Evolutionary conservation across 2,329 filamentous ascomycete genomes (phyloP), one percentile per base, ranked within the genome.

Genomic region (Fusarium drepaniforme): DNA sequence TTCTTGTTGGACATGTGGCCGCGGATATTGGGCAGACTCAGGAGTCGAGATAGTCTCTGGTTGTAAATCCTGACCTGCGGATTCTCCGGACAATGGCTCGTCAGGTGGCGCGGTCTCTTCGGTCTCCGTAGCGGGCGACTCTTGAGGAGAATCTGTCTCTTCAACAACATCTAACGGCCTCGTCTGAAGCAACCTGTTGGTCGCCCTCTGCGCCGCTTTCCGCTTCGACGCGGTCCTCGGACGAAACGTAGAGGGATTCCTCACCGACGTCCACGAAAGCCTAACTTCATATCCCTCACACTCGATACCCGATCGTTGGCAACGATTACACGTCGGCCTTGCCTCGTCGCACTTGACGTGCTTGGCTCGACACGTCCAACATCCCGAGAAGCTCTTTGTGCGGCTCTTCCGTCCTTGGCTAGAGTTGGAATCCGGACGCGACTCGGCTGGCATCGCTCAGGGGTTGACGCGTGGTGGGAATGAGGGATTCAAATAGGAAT

Each of bases 311-410:
- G 75, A 69, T 16, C 70, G 72, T 1, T 64, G 75, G 23, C 77
- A 79, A 7, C 77, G 77, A 15, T 70, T 58, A 40, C 77, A 79
- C 2, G 64, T 53, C 0, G 77, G 77, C 5, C 75, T 73, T 0
- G 70, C 61, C 60, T 79, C 77, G 37, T 76, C 74, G 60, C 74
- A 76, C 16, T 79, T 79, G 65, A 79, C 65, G 30, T 79, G 77
- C 37, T 78, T 79, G 8, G 77, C 75, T 8, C 77, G 67, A 67
- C 77, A 79, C 1, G 77, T 79, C 77, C 77, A 79, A 59, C 77
- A 79, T 21, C 77, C 77, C 3, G 77, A 78, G 18, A 79, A 79
- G 18, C 67, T 79, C 68, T 79, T 79, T 7, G 76, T 78, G 38
- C 77, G 77, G n/a, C 51, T 64, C 65, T 78, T 78, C 4, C 72